These are phyloP conservation scores for Gonapodya prolifera DNA, from an alignment of 192 early-diverging fungal species.

Conservation along the genomic window DNA sequence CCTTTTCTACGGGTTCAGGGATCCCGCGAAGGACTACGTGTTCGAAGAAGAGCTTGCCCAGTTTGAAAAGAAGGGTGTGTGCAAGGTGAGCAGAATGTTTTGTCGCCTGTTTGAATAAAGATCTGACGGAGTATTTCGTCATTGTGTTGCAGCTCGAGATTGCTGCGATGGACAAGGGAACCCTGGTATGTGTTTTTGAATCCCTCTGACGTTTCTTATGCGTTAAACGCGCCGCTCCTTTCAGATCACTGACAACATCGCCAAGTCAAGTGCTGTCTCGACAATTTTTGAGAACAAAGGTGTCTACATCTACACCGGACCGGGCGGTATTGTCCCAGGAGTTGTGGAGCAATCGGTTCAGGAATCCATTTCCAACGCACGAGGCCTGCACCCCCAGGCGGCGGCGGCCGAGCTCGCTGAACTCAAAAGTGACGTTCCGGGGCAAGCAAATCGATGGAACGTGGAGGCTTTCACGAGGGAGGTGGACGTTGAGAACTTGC, in stretches of 20 bases:
- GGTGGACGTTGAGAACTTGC: conserved; percentile 5
- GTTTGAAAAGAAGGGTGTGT: not conserved
- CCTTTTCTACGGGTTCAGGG: conserved; percentile 4
- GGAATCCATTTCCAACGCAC: not conserved
- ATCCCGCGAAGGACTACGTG: not conserved
- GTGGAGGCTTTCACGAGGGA: conserved; percentile 6
- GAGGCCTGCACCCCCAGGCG: not conserved
- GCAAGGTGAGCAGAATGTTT: not conserved
- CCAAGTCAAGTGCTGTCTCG: not conserved
- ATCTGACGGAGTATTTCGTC: not conserved
- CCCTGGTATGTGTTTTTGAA: not conserved
- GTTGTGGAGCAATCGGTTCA: not conserved
- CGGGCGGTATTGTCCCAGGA: not conserved
- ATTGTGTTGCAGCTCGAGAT: not conserved
- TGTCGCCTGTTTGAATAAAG: not conserved
- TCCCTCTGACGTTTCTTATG: not conserved
- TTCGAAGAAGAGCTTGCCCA: not conserved
- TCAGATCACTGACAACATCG: not conserved
- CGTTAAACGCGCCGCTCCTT: no score
- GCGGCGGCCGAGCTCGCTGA: conserved; percentile 3
- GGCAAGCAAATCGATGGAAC: not conserved
- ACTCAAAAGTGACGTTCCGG: not conserved
- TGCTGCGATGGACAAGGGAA: conserved; percentile 5
- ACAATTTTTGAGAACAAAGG: not conserved
- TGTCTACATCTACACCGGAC: conserved; percentile 6